Evolutionary conservation across 2,329 filamentous ascomycete species (phyloP).

Genomic region (Fusarium solani-melongenae): DNA sequence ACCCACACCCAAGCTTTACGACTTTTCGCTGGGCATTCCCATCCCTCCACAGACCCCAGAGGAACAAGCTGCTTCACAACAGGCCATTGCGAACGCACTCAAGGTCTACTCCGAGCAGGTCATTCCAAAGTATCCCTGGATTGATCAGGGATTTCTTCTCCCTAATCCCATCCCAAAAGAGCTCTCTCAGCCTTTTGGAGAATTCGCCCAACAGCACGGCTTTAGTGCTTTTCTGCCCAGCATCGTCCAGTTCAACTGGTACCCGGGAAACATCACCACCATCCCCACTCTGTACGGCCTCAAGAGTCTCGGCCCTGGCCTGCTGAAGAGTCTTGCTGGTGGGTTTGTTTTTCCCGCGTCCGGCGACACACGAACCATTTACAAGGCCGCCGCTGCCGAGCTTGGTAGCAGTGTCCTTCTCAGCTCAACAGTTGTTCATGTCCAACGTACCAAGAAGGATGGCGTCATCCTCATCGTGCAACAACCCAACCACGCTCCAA

Average conservation of each 20-base stretch:
- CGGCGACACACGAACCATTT: conserved; percentile 22
- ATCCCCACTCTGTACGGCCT: conserved; percentile 31
- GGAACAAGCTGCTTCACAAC: neutral
- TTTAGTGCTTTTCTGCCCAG: conserved; percentile 24
- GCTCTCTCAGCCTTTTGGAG: conserved; percentile 25
- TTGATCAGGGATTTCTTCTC: conserved; percentile 33
- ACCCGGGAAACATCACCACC: conserved; percentile 27
- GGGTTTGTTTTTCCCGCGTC: conserved; percentile 18
- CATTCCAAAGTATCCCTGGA: conserved; percentile 31
- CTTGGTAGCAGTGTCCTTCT: conserved; percentile 12
- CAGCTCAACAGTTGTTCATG: conserved; percentile 9
- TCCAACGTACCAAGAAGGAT: neutral
- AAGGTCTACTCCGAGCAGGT: conserved; percentile 17
- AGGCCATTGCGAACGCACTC: conserved; percentile 10
- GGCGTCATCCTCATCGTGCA: conserved; percentile 7
- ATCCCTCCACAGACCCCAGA: conserved; percentile 15
- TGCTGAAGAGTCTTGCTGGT: conserved; percentile 13
- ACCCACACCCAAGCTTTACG: conserved; percentile 15
- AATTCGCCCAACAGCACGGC: conserved; percentile 28
- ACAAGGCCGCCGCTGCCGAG: conserved; percentile 14
- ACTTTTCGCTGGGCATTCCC: conserved; percentile 30
- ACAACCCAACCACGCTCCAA: neutral
- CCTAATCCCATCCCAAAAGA: conserved; percentile 31
- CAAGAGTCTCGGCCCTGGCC: conserved; percentile 29
- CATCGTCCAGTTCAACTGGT: conserved; percentile 32